Conservation (phyloP, 2,329 filamentous ascomycete species). For the Penicillium sp. region DNA sequence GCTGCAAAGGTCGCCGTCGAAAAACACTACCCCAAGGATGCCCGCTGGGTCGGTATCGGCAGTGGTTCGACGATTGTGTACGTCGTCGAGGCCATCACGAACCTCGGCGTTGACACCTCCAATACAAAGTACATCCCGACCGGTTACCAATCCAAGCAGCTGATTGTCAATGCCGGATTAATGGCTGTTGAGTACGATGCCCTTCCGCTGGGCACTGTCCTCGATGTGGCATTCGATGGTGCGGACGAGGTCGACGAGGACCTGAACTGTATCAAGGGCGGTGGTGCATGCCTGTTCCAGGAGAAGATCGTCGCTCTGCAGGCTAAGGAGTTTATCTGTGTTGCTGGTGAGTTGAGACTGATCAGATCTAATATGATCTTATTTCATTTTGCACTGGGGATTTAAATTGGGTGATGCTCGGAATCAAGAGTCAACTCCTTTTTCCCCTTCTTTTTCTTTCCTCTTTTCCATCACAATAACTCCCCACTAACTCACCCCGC, state of each 20-base stretch:
- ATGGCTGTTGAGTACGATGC: constrained; percentile 74
- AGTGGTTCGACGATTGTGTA: constrained; percentile 65
- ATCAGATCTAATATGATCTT: background rate
- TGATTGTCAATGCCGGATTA: constrained; percentile 77
- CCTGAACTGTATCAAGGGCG: constrained; percentile 95
- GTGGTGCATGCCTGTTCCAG: constrained; percentile 95
- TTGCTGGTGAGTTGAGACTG: constrained; percentile 60
- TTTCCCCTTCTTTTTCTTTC: background rate
- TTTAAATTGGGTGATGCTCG: background rate
- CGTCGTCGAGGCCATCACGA: constrained; percentile 63
- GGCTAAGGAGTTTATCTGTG: constrained; percentile 81
- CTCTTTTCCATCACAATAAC: background rate
- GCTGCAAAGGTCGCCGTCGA: constrained; percentile 57
- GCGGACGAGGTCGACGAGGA: constrained; percentile 95
- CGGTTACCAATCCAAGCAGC: constrained; percentile 82
- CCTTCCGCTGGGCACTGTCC: constrained; percentile 59
- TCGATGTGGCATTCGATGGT: constrained; percentile 93
- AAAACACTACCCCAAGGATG: constrained; percentile 58
- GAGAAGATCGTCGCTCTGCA: constrained; percentile 91
- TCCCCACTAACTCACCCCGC: background rate
- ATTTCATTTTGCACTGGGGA: background rate
- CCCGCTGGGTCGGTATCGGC: constrained; percentile 62
- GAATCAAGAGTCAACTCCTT: background rate
- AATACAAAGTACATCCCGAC: constrained; percentile 86
- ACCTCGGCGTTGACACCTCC: constrained; percentile 44